These are phyloP conservation scores for Marasmius oreades DNA, from an alignment of 1,284 basidiomycete genomes.

Conservation along the genomic window DNA sequence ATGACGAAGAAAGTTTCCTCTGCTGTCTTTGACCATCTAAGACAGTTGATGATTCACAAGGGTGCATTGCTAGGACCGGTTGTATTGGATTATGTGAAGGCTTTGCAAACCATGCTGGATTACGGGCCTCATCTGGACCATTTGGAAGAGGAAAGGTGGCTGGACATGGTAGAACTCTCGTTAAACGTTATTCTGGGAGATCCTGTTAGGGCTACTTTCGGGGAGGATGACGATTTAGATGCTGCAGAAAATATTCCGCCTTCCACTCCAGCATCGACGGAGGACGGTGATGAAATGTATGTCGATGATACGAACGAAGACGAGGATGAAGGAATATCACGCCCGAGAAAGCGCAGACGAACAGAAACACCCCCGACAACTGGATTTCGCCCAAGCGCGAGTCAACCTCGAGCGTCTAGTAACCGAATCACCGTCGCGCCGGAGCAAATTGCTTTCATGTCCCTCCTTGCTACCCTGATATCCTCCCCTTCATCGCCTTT, in stretches of 20 bases:
- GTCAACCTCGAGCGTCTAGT: conserved; percentile 12
- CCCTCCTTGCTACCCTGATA: conserved; percentile 66
- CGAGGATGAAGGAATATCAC: conserved; percentile 21
- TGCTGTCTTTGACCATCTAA: conserved; percentile 64
- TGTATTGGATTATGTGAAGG: conserved; percentile 80
- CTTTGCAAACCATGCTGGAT: conserved; percentile 57
- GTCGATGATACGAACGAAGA: conserved; percentile 29
- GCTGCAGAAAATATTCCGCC: neutral
- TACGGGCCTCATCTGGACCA: conserved; percentile 79
- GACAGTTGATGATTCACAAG: conserved; percentile 55
- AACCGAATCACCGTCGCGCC: conserved; percentile 37
- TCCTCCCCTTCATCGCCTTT: conserved; percentile 56
- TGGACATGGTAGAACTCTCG: conserved; percentile 60
- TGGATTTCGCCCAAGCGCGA: conserved; percentile 13
- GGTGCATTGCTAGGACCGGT: conserved; percentile 61
- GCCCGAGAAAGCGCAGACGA: conserved; percentile 32
- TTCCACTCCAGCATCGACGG: conserved; percentile 15
- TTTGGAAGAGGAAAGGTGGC: conserved; percentile 66
- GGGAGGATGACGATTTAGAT: conserved; percentile 28
- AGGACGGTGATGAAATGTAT: conserved; percentile 26
- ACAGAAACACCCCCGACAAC: conserved; percentile 17
- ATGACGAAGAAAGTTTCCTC: conserved; percentile 54
- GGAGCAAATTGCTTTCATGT: conserved; percentile 70
- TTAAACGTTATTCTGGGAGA: conserved; percentile 78
- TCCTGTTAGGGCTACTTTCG: conserved; percentile 40